These are phyloP conservation scores for Amanita rubescens DNA, from an alignment of 768 basidiomycete genomes.

Conservation along the genomic window DNA sequence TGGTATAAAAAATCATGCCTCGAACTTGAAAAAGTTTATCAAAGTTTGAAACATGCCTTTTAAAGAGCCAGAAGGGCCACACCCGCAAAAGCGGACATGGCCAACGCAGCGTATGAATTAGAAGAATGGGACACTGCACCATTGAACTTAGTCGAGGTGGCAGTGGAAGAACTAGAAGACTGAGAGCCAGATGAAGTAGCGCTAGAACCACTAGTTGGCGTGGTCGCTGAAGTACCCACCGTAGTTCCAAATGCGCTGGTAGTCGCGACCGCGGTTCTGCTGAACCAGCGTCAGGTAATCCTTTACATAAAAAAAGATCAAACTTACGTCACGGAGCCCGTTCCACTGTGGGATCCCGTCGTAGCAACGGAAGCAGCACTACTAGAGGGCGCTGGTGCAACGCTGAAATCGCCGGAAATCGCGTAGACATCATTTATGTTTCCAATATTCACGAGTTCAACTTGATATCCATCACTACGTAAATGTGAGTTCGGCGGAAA, in stretches of 20 bases:
- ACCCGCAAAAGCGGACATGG: conserved; percentile 6
- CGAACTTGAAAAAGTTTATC: neutral
- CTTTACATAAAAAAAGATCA: neutral
- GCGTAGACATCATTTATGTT: conserved; percentile 41
- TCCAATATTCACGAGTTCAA: conserved; percentile 37
- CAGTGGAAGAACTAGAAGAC: neutral
- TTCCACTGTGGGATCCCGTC: neutral
- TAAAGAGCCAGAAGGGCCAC: conserved; percentile 4
- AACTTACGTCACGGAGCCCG: neutral
- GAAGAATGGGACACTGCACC: conserved; percentile 8
- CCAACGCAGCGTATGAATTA: conserved; percentile 3
- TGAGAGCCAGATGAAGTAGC: conserved; percentile 9
- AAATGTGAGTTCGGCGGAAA: neutral
- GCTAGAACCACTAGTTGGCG: conserved; percentile 10
- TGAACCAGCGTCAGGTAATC: neutral
- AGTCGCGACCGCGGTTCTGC: neutral
- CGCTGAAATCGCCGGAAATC: no score
- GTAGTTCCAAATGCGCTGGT: conserved; percentile 11
- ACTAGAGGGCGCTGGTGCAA: conserved; percentile 16
- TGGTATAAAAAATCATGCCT: neutral
- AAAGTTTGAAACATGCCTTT: neutral
- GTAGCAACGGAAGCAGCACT: conserved; percentile 9
- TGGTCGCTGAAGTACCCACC: conserved; percentile 8
- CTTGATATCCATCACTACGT: conserved; percentile 38
- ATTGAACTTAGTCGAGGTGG: conserved; percentile 9